Percentiles rank a stretch among this genome's conserved stretches.
phyloP scores from a whole-genome alignment of 306 rosid species.

The Trifolium subterraneum region DNA sequence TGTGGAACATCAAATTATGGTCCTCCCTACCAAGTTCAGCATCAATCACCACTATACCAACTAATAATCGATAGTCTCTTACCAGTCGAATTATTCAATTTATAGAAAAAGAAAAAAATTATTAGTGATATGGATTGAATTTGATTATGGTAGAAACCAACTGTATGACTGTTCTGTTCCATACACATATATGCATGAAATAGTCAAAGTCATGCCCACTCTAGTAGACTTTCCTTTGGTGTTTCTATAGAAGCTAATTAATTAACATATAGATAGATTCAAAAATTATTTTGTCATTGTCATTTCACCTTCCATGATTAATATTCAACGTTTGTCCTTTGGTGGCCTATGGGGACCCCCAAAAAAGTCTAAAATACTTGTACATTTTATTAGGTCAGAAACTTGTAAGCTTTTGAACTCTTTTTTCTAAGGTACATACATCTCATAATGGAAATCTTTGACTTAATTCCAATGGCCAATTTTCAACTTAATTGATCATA shows the following conservation, averaged over 20 bases:
- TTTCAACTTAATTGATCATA: constrained; percentile 22
- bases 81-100: too few species aligned
- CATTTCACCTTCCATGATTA: constrained; percentile 46
- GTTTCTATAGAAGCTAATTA: constrained; percentile 19
- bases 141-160: not conserved
- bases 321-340: constrained; percentile 30
- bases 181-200: constrained; percentile 6
- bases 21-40: too few species aligned
- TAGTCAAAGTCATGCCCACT: constrained; percentile 62
- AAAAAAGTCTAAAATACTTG: not conserved
- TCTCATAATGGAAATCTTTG: constrained; percentile 44
- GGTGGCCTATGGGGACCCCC: not conserved
- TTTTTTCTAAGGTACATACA: not conserved
- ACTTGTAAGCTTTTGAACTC: constrained; percentile 38
- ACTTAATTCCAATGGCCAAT: constrained; percentile 52
- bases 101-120: too few species aligned
- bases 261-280: constrained; percentile 17
- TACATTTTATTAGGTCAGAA: constrained; percentile 38
- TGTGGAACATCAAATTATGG: too few species aligned
- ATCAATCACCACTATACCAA: too few species aligned
- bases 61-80: too few species aligned
- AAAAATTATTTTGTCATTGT: constrained; percentile 48
- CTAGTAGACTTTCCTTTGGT: constrained; percentile 48
- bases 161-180: not conserved
- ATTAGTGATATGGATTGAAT: not conserved